phyloP scores from a whole-genome alignment of 1,284 basidiomycete genomes.

The Fomitopsis pinicola region DNA sequence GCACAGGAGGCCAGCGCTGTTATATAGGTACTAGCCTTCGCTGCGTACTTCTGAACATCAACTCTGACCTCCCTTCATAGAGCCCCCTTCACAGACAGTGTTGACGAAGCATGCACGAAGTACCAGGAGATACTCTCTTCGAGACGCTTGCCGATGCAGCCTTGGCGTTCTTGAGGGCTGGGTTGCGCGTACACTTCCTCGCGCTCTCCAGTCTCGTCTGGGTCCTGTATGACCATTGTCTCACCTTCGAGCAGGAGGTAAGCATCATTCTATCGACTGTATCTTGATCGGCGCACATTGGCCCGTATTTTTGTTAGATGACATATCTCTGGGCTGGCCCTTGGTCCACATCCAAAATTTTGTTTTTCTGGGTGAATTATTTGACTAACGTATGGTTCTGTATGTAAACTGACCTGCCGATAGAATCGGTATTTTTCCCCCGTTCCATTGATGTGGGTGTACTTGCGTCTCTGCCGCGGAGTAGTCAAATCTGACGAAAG shows the following conservation, averaged over 20 bases:
- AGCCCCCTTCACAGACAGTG: no score
- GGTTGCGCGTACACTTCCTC: conserved; percentile 9
- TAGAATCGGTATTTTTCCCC: conserved; percentile 25
- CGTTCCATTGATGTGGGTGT: conserved; percentile 16
- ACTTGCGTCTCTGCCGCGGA: neutral
- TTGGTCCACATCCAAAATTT: conserved; percentile 20
- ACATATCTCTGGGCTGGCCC: conserved; percentile 24
- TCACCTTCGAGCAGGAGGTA: conserved; percentile 26
- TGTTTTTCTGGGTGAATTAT: conserved; percentile 22
- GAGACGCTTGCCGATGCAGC: neutral
- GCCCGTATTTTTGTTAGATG: conserved; percentile 11
- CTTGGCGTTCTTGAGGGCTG: neutral
- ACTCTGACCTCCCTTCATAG: no score
- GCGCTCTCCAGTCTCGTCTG: conserved; percentile 11
- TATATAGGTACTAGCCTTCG: no score
- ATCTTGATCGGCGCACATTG: no score
- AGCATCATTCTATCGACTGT: neutral
- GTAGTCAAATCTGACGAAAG: neutral
- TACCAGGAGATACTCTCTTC: neutral
- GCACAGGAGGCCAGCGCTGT: no score
- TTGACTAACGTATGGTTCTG: no score
- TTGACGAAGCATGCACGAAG: no score
- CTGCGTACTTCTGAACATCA: no score
- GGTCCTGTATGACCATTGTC: conserved; percentile 16
- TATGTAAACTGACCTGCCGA: neutral